These are phyloP conservation scores for Podospora fimiseda DNA, from an alignment of 495 filamentous ascomycete genomes.

Conservation along the genomic window DNA sequence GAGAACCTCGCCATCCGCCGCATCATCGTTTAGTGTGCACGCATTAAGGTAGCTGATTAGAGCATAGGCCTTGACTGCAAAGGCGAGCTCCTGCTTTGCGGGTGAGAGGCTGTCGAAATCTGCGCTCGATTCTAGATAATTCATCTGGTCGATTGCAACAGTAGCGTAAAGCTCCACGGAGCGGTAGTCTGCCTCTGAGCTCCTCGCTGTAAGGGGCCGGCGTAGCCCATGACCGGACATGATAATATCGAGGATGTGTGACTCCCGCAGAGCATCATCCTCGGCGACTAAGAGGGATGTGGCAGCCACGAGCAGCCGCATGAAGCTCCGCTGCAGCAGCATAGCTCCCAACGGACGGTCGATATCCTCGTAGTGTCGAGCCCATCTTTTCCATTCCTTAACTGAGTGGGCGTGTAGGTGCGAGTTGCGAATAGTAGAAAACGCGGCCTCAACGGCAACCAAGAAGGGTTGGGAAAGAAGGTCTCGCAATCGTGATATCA, in stretches of 20 bases:
- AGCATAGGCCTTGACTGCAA: conserved; percentile 74
- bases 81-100: conserved; percentile 82
- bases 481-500: conserved; percentile 61
- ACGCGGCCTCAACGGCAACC: conserved; percentile 74
- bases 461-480: conserved; percentile 79
- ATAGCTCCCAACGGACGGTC: conserved; percentile 86
- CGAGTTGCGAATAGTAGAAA: conserved; percentile 71
- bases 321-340: conserved; percentile 79
- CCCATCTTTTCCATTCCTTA: conserved; percentile 75
- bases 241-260: conserved; percentile 70
- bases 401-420: conserved; percentile 45
- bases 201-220: conserved; percentile 32
- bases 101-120: conserved; percentile 83
- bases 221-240: conserved; percentile 44
- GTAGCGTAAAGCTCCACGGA: conserved; percentile 66
- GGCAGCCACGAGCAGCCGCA: conserved; percentile 71
- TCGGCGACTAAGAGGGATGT: conserved; percentile 65
- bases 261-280: conserved; percentile 49
- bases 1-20: conserved; percentile 72
- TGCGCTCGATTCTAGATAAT: conserved; percentile 76
- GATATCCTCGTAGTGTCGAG: conserved; percentile 71
- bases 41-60: conserved; percentile 83
- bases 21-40: conserved; percentile 67
- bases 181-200: conserved; percentile 41
- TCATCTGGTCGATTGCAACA: conserved; percentile 73